A percentile compares a stretch with the other conserved stretches of the same genome.
phyloP scores from a whole-genome alignment of 2,329 filamentous ascomycete species.

The Magnaporthiopsis rhizophila region DNA sequence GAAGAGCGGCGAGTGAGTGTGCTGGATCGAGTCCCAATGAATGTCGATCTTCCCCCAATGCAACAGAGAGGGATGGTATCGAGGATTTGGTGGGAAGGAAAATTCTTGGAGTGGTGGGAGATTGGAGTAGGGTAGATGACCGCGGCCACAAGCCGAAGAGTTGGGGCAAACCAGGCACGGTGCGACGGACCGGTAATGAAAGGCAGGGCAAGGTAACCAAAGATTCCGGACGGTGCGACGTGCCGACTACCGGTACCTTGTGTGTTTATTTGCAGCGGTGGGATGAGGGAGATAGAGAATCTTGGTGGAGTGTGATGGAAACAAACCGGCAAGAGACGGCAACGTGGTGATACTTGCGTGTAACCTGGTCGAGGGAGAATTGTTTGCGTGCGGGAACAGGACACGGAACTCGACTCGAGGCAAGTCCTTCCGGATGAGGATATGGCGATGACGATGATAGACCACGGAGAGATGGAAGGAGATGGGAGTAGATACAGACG shows the following conservation, averaged over 20 bases:
- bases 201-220: background rate
- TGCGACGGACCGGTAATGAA: background rate
- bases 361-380: background rate
- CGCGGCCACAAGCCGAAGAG: background rate
- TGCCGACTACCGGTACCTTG: background rate
- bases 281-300: background rate
- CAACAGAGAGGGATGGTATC: background rate
- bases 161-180: background rate
- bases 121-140: background rate
- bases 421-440: too few species aligned
- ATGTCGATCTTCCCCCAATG: background rate
- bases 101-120: background rate
- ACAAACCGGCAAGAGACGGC: background rate
- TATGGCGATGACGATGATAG: background rate
- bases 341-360: background rate
- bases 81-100: background rate
- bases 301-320: background rate
- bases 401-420: background rate
- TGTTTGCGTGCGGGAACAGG: background rate
- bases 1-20: background rate
- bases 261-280: background rate
- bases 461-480: background rate
- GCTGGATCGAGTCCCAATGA: background rate
- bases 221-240: background rate
- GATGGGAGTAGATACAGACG: background rate